Conservation (phyloP, 1,284 basidiomycete species). For the Cystobasidiaceae sp. region DNA sequence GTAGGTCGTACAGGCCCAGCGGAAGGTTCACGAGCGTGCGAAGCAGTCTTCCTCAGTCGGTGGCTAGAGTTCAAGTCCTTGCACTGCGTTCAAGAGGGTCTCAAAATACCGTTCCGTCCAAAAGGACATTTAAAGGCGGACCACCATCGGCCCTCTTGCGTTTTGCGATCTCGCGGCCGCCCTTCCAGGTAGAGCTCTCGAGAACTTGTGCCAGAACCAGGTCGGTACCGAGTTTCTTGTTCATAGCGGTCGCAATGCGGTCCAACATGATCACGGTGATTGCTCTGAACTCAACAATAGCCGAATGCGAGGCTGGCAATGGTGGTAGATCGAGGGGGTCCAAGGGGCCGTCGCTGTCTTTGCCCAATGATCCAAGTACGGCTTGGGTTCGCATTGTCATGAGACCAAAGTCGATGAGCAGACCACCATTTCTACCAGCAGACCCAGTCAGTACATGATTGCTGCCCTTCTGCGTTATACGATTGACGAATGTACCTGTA, state of each 20-base stretch:
- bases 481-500: constrained; percentile 60
- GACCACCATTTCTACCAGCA: constrained; percentile 55
- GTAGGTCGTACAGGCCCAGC: too few relatives aligned
- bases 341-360: constrained; percentile 51
- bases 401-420: constrained; percentile 77
- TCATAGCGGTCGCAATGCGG: constrained; percentile 67
- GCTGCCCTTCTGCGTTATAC: neutral
- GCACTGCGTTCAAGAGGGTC: too few relatives aligned
- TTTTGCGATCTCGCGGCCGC: constrained; percentile 78
- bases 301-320: constrained; percentile 69
- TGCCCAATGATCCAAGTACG: constrained; percentile 36
- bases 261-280: constrained; percentile 88
- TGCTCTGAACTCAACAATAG: constrained; percentile 91
- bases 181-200: constrained; percentile 93
- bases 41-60: too few relatives aligned
- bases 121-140: constrained; percentile 79
- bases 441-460: neutral
- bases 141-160: constrained; percentile 66
- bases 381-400: constrained; percentile 57
- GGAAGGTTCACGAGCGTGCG: too few relatives aligned
- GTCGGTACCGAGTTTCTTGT: constrained; percentile 56
- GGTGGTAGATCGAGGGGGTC: constrained; percentile 57
- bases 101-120: constrained; percentile 77
- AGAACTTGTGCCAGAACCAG: constrained; percentile 75
- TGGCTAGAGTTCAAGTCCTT: neutral